A percentile compares a stretch with the other conserved stretches of the same genome.
Evolutionary conservation across 306 rosid species (phyloP).

Genomic region (Cyamopsis tetragonoloba): DNA sequence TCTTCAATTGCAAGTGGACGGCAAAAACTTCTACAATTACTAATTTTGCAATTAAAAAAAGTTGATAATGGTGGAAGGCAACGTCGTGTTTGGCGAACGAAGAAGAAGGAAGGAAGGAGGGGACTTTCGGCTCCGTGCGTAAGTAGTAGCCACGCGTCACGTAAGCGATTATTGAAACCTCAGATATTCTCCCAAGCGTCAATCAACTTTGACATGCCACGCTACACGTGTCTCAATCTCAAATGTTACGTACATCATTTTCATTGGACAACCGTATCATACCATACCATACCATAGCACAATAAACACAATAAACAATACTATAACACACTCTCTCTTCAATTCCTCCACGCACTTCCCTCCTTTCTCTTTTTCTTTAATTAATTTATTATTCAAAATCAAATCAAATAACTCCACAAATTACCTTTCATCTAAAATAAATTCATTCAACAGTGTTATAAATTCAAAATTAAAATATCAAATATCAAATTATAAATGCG

Average conservation of each 20-base stretch:
- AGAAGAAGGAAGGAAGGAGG: neutral
- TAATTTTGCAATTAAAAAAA: neutral
- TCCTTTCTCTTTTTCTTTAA: too few relatives aligned
- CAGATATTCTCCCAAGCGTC: slow-evolving; percentile 30
- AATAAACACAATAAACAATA: neutral
- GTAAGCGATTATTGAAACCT: neutral
- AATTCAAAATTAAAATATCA: too few relatives aligned
- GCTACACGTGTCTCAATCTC: slow-evolving; percentile 35
- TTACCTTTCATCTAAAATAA: neutral
- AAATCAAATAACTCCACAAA: neutral
- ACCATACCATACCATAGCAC: too few relatives aligned
- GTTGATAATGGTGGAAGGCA: neutral
- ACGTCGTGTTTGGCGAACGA: neutral
- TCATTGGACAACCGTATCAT: slow-evolving; percentile 20
- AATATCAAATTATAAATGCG: too few relatives aligned
- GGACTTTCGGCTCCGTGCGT: neutral
- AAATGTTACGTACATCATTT: slow-evolving; percentile 9
- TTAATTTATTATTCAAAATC: too few relatives aligned
- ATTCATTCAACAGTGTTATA: too few relatives aligned
- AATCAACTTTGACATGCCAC: slow-evolving; percentile 25
- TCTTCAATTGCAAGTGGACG: slow-evolving; percentile 7
- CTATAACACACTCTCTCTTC: neutral
- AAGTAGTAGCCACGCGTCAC: slow-evolving; percentile 28
- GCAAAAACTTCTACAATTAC: neutral
- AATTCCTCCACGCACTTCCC: neutral